Conservation (phyloP, 1,284 basidiomycete species). For the Ustilago xerochloae region DNA sequence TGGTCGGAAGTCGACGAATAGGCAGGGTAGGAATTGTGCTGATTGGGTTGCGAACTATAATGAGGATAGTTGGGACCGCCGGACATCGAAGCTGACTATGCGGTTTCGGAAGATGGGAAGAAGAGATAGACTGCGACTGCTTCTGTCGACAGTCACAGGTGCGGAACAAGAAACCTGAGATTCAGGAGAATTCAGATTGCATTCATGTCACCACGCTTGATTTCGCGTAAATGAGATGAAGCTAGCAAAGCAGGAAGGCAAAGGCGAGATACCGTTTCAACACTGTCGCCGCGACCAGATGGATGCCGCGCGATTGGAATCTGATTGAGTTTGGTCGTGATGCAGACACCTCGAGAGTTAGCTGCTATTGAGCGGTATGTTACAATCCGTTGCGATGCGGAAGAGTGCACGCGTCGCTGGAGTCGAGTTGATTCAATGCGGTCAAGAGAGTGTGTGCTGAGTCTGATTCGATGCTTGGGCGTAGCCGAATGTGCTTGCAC, state of each 20-base stretch:
- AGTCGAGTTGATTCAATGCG: background rate
- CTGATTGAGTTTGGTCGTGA: too few species aligned
- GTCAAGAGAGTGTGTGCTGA: conserved; percentile 3
- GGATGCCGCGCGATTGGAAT: too few species aligned
- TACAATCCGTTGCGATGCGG: background rate
- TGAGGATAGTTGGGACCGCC: conserved; percentile 30
- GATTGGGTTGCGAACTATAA: conserved; percentile 13
- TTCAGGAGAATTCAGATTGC: background rate
- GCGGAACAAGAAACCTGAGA: background rate
- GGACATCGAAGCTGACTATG: conserved; percentile 36
- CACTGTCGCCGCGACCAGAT: background rate
- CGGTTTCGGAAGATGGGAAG: background rate
- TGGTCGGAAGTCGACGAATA: background rate
- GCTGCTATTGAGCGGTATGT: background rate
- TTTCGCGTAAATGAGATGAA: background rate
- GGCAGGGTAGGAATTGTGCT: conserved; percentile 5
- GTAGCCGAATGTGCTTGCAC: too few species aligned
- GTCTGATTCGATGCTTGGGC: background rate
- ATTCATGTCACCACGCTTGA: conserved; percentile 19
- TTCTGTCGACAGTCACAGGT: conserved; percentile 7
- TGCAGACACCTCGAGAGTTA: background rate
- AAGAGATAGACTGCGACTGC: conserved; percentile 6
- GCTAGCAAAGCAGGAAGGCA: too few species aligned
- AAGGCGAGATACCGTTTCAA: too few species aligned
- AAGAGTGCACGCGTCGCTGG: background rate